Conservation (phyloP, 169 alveolate species). For the Cryptosporidium ubiquitum region DNA sequence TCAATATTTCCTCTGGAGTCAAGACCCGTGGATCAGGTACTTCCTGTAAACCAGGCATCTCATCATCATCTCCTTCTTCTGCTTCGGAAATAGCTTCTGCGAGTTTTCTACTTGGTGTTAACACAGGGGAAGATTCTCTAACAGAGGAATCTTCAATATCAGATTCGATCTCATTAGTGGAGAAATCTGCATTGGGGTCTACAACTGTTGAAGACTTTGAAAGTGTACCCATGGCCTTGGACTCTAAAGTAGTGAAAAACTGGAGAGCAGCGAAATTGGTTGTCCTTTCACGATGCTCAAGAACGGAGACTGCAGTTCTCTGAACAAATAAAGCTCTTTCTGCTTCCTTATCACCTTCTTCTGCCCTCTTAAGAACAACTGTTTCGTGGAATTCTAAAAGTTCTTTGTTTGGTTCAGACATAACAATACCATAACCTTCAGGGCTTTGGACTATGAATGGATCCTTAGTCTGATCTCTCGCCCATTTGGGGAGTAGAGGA, state of each 20-base stretch:
- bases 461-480: conserved; percentile 46
- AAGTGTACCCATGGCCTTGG: not conserved
- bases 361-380: conserved; percentile 48
- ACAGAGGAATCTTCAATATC: conserved; percentile 18
- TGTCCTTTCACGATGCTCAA: conserved; percentile 53
- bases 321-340: conserved; percentile 51
- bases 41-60: not conserved
- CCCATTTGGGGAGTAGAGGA: conserved; percentile 48
- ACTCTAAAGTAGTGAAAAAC: conserved; percentile 22
- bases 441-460: conserved; percentile 43
- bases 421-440: conserved; percentile 40
- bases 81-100: conserved; percentile 24
- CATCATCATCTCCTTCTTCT: conserved; percentile 28
- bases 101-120: conserved; percentile 14
- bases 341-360: conserved; percentile 58
- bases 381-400: conserved; percentile 1
- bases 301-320: conserved; percentile 28
- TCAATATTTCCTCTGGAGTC: conserved; percentile 43
- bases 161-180: not conserved
- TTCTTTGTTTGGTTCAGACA: conserved; percentile 10
- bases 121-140: conserved; percentile 2
- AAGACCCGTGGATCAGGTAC: not conserved
- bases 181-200: conserved; percentile 33
- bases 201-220: conserved; percentile 9
- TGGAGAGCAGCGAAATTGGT: conserved; percentile 9